Evolutionary conservation across 306 rosid genomes (phyloP).

Genomic region (Oemleria cerasiformis): DNA sequence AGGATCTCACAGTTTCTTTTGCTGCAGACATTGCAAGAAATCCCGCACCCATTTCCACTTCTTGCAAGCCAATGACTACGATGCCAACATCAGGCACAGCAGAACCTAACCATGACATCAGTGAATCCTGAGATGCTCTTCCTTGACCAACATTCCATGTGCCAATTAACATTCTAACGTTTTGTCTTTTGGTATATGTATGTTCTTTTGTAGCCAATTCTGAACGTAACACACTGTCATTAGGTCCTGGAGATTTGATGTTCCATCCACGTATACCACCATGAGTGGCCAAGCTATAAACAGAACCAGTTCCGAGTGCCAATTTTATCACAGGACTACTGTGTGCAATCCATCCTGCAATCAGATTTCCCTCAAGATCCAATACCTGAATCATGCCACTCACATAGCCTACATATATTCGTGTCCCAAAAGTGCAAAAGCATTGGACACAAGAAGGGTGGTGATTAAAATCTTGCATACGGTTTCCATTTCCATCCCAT

Average conservation of each 20-base stretch:
- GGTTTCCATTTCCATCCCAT: slow-evolving; percentile 90
- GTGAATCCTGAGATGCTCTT: slow-evolving; percentile 80
- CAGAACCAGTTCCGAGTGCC: slow-evolving; percentile 60
- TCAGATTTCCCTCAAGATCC: slow-evolving; percentile 83
- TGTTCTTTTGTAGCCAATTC: slow-evolving; percentile 73
- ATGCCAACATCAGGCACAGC: slow-evolving; percentile 83
- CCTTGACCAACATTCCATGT: slow-evolving; percentile 99
- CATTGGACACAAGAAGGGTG: slow-evolving; percentile 78
- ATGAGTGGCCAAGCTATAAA: slow-evolving; percentile 92
- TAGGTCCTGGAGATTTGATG: slow-evolving; percentile 80
- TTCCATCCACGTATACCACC: slow-evolving; percentile 98
- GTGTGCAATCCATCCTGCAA: slow-evolving; percentile 91
- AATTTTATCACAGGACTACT: slow-evolving; percentile 80
- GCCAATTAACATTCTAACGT: slow-evolving; percentile 78
- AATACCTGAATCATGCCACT: slow-evolving; percentile 81
- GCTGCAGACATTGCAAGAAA: slow-evolving; percentile 99
- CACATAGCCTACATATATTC: slow-evolving; percentile 74
- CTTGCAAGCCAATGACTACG: slow-evolving; percentile 95
- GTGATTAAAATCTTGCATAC: slow-evolving; percentile 72
- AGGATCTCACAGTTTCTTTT: slow-evolving; percentile 83
- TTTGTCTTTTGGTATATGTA: slow-evolving; percentile 57
- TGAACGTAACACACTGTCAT: slow-evolving; percentile 60
- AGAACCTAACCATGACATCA: slow-evolving; percentile 90
- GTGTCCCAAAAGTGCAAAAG: slow-evolving; percentile 75
- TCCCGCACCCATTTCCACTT: slow-evolving; percentile 99